phyloP scores from a whole-genome alignment of 2,329 filamentous ascomycete genomes.

The Xylaria sp. region DNA sequence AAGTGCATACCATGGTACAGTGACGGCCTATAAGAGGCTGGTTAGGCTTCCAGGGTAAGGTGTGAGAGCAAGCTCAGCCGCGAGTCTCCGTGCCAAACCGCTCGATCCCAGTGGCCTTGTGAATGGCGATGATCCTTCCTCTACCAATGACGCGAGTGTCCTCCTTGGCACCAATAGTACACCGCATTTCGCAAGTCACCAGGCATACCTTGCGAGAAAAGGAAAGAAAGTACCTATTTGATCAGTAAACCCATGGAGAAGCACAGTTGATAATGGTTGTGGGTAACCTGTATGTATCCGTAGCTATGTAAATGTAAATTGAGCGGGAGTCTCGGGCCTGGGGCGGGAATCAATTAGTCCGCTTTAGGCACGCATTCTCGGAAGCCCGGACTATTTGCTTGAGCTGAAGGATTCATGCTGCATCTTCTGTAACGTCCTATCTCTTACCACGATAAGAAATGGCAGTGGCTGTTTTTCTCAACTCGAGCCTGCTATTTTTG shows the following conservation, averaged over 20 bases:
- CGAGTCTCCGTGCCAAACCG: background rate
- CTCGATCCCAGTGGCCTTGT: background rate
- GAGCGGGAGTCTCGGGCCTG: background rate
- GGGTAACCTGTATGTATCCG: background rate
- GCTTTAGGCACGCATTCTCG: constrained; percentile 5
- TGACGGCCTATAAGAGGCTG: background rate
- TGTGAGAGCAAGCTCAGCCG: constrained; percentile 2
- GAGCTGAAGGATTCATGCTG: constrained; percentile 6
- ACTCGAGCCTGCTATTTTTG: background rate
- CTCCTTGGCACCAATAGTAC: constrained; percentile 1
- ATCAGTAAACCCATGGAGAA: background rate
- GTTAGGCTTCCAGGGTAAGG: background rate
- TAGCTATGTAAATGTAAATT: background rate
- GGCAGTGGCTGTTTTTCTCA: background rate
- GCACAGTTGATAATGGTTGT: background rate
- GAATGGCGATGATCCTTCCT: background rate
- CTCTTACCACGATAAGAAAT: background rate
- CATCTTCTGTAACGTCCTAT: constrained; percentile 7
- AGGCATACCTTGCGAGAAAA: background rate
- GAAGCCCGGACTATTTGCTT: background rate
- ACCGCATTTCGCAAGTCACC: constrained; percentile 3
- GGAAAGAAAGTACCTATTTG: background rate
- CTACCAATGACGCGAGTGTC: background rate
- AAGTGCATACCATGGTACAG: background rate
- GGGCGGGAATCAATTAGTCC: constrained; percentile 9